Percentiles rank a stretch among this genome's conserved stretches.
Conservation (phyloP, 352 stramenopile species). For the Globisporangium uncinulatum region DNA sequence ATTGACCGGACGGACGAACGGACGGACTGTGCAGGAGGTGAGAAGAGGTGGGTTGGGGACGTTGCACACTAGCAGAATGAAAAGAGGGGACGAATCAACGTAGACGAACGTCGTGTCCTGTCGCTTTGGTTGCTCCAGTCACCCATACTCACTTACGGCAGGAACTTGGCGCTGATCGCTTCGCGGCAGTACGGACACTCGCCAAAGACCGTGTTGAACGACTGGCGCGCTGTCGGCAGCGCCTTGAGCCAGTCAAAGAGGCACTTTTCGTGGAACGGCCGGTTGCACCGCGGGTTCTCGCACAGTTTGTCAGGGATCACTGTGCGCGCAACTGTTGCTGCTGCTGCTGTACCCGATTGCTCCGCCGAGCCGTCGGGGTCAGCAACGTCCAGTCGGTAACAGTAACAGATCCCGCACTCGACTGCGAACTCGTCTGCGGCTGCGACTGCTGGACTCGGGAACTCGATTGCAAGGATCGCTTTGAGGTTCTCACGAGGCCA, state of each 20-base stretch:
- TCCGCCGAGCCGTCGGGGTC: conserved; percentile 8
- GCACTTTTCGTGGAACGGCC: conserved; percentile 84
- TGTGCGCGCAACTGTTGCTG: conserved; percentile 10
- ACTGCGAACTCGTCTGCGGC: conserved; percentile 63
- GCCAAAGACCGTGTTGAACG: conserved; percentile 88
- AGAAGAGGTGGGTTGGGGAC: not conserved
- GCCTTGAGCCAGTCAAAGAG: conserved; percentile 88
- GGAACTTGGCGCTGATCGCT: conserved; percentile 75
- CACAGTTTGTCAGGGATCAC: conserved; percentile 80
- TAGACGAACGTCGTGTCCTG: not conserved
- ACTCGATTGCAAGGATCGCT: conserved; percentile 39
- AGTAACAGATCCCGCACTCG: conserved; percentile 90
- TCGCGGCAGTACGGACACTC: conserved; percentile 89
- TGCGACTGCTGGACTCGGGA: conserved; percentile 51
- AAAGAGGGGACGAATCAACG: not conserved
- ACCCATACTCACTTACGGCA: conserved; percentile 4
- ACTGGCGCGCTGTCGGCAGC: conserved; percentile 82
- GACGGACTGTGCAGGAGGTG: not conserved
- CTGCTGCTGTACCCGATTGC: not conserved
- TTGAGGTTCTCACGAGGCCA: conserved; percentile 68
- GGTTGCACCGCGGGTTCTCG: conserved; percentile 79
- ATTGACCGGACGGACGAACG: not conserved
- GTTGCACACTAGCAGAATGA: not conserved
- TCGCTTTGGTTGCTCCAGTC: not conserved
- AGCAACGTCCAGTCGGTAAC: conserved; percentile 54